Evolutionary conservation across 352 stramenopile genomes (phyloP).

Genomic region (Phytophthora macrochlamydospora): DNA sequence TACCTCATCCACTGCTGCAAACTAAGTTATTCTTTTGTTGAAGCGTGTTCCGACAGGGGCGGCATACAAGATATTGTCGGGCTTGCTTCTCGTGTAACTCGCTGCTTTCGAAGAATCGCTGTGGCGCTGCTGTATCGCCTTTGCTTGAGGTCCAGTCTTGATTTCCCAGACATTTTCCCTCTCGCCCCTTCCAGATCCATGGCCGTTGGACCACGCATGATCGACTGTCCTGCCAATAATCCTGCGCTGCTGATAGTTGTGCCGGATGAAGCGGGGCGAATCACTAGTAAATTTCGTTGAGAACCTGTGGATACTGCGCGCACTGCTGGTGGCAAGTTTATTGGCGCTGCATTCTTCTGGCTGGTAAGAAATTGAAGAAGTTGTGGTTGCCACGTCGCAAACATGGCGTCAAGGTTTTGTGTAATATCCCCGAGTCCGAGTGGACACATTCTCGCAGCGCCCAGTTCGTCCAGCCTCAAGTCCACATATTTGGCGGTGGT

Average conservation of each 20-base stretch:
- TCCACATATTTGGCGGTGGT: conserved; percentile 92
- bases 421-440: conserved; percentile 93
- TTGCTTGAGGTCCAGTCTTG: background rate
- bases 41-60: background rate
- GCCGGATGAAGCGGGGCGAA: no score
- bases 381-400: conserved; percentile 86
- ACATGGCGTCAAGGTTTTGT: conserved; percentile 65
- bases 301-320: no score
- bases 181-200: background rate
- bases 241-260: background rate
- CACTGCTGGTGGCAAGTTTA: no score
- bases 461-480: conserved; percentile 70
- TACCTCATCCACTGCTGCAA: no score
- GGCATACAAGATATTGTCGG: background rate
- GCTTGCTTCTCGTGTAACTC: background rate
- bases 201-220: background rate
- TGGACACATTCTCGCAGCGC: conserved; percentile 61
- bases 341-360: background rate
- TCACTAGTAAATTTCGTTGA: no score
- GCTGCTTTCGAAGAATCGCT: background rate
- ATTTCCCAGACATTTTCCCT: background rate
- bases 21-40: background rate
- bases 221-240: background rate
- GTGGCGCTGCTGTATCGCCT: background rate
- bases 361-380: conserved; percentile 28